These are phyloP conservation scores for Gyromitra esculenta DNA, from an alignment of 2,329 filamentous ascomycete genomes.

Conservation along the genomic window DNA sequence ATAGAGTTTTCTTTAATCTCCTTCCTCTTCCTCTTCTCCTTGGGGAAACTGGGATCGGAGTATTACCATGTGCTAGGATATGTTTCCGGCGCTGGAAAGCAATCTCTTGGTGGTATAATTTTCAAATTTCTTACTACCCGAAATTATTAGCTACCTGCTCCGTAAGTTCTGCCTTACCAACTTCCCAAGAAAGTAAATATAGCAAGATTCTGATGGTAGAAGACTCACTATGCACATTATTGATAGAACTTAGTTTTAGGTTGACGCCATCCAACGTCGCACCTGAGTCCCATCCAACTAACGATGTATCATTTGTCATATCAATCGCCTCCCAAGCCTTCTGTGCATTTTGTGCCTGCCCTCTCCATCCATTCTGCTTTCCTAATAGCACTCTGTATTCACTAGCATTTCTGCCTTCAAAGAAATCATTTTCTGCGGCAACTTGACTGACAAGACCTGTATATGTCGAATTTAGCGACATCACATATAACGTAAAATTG, in stretches of 20 bases:
- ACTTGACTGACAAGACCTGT: conserved; percentile 37
- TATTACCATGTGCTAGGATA: conserved; percentile 42
- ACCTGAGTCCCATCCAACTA: conserved; percentile 48
- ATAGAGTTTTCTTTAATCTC: too few relatives aligned
- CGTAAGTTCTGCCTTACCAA: neutral
- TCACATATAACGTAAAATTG: conserved; percentile 52
- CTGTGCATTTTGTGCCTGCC: conserved; percentile 51
- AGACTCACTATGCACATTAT: conserved; percentile 44
- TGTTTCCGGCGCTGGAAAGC: conserved; percentile 55
- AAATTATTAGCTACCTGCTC: neutral
- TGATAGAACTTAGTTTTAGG: conserved; percentile 50
- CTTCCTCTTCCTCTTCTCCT: too few relatives aligned
- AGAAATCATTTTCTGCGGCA: conserved; percentile 30
- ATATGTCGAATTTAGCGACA: conserved; percentile 50
- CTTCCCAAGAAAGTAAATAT: neutral
- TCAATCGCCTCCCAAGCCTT: conserved; percentile 53
- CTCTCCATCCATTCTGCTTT: conserved; percentile 50
- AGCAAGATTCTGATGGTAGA: neutral
- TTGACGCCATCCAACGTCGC: conserved; percentile 49
- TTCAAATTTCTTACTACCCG: conserved; percentile 50
- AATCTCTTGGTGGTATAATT: conserved; percentile 51
- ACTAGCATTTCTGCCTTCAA: conserved; percentile 51
- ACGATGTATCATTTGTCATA: conserved; percentile 40
- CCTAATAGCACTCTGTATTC: conserved; percentile 40
- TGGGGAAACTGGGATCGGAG: neutral